Evolutionary conservation across 2,329 filamentous ascomycete species (phyloP), one percentile per base, ranked within the genome.

Genomic region (Pestalotiopsis sp.): DNA sequence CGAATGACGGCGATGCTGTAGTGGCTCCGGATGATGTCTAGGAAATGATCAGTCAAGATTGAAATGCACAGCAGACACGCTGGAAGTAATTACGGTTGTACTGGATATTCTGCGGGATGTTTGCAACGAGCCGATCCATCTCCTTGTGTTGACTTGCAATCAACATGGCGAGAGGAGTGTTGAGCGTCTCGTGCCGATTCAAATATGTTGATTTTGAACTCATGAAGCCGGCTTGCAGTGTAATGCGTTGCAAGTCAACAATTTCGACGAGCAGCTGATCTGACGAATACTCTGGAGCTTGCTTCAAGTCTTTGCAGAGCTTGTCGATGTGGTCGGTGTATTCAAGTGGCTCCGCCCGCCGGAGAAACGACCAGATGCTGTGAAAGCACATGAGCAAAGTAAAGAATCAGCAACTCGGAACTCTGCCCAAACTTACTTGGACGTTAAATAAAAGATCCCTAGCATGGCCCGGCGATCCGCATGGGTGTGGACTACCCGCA

Each of bases 11-110:
- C 63, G 11, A n/a, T 49, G 23, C 52, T 14, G 38, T 56, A 49
- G 63, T 65, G 63, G 23, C 40, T 65, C n/a, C 17, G 45, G 12
- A 65, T 27, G 17, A 65, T 12, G n/a, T 65, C 63, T 65, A 31
- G 9, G 5, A 31, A n/a, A 17, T 9, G 5, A 13, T 63, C n/a
- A 14, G 60, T 9, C 45, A n/a, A 20, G 17, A 9, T 52, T 4
- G 17, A 17, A 23, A n/a, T n/a, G 45, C 45, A 52, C 14, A 9
- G 7, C 7, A 17, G n/a, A n/a, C 23, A n/a, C 11, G 31, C 45
- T 52, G 45, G 17, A 20, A 13, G 38, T 36, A 65, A n/a, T 56
- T n/a, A 65, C 63, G 41, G n/a, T 56, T 65, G 14, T 23, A 27
- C 11, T 20, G 20, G 3, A 63, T 23, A 3, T 17, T 25, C 14